These are phyloP conservation scores for Coelastrella sp. DNA, from an alignment of 139 green algal species.

Conservation along the genomic window DNA sequence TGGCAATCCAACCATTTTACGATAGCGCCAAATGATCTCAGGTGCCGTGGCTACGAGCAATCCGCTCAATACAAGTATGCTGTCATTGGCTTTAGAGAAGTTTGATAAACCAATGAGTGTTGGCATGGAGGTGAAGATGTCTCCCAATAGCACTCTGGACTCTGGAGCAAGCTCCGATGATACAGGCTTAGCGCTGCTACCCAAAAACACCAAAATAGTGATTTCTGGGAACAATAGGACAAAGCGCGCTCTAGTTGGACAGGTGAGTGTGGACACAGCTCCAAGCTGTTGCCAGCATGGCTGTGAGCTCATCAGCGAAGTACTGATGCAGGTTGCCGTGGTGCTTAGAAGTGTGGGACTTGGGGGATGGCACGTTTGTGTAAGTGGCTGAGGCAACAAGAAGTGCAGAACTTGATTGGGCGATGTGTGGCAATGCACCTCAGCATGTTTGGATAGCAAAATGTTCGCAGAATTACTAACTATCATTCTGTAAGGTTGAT, in stretches of 20 bases:
- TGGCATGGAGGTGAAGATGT: constrained; percentile 1
- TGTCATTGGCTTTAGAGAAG: not conserved
- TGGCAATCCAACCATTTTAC: not conserved
- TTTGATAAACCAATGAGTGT: not conserved
- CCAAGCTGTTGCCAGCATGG: not conserved
- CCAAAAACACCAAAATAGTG: constrained; percentile 55
- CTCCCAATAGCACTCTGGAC: not conserved
- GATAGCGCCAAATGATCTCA: constrained; percentile 7
- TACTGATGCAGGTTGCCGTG: not conserved
- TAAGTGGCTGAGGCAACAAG: constrained; percentile 15
- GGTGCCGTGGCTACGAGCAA: not conserved
- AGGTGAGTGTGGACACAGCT: not conserved
- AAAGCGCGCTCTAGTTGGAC: constrained; percentile 47
- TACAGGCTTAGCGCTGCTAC: constrained; percentile 35
- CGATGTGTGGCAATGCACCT: not conserved
- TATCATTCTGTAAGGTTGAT: no score
- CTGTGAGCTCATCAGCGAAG: not conserved
- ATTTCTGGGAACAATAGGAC: constrained; percentile 72
- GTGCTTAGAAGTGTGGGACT: constrained; percentile 78
- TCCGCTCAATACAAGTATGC: not conserved
- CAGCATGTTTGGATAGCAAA: no score
- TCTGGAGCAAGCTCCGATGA: not conserved
- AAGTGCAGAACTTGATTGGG: no score
- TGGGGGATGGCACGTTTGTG: constrained; percentile 83
- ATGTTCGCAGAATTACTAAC: no score